A percentile compares a stretch with the other conserved stretches of the same genome.
Evolutionary conservation across 2,329 filamentous ascomycete species (phyloP).

Genomic region (Apiospora malaysiana): DNA sequence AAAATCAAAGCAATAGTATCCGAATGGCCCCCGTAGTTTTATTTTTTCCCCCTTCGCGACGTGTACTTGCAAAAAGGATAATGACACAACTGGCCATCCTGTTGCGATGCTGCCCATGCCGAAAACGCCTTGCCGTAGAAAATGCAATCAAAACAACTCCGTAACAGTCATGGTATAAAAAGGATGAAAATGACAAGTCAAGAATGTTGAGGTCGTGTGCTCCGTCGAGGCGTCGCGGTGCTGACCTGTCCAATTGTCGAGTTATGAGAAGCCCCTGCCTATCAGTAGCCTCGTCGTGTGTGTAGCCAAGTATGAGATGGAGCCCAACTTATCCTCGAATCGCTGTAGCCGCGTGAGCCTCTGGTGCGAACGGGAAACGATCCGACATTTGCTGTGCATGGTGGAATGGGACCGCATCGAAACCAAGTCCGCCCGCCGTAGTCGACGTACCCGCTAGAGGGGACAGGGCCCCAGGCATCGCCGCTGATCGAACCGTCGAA

Average conservation of each 20-base stretch:
- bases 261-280: background rate
- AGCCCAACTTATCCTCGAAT: slow-evolving; percentile 45
- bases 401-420: slow-evolving; percentile 35
- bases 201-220: background rate
- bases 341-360: slow-evolving; percentile 56
- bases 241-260: slow-evolving; percentile 2
- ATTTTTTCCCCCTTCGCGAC: slow-evolving; percentile 1
- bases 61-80: slow-evolving; percentile 16
- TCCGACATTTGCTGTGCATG: slow-evolving; percentile 48
- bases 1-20: slow-evolving; percentile 4
- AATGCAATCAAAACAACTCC: slow-evolving; percentile 12
- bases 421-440: slow-evolving; percentile 26
- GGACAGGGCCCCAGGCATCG: slow-evolving; percentile 50
- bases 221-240: background rate
- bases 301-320: background rate
- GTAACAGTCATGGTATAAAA: slow-evolving; percentile 9
- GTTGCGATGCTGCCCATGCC: slow-evolving; percentile 18
- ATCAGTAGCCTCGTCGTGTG: background rate
- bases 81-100: background rate
- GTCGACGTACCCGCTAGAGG: slow-evolving; percentile 49
- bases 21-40: slow-evolving; percentile 1
- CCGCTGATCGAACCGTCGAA: slow-evolving; percentile 47
- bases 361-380: slow-evolving; percentile 56
- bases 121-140: slow-evolving; percentile 19
- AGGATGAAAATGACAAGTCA: slow-evolving; percentile 4